A percentile compares a stretch with the other conserved stretches of the same genome.
Conservation (phyloP, 257 asterid genomes). For the Lavandula angustifolia region DNA sequence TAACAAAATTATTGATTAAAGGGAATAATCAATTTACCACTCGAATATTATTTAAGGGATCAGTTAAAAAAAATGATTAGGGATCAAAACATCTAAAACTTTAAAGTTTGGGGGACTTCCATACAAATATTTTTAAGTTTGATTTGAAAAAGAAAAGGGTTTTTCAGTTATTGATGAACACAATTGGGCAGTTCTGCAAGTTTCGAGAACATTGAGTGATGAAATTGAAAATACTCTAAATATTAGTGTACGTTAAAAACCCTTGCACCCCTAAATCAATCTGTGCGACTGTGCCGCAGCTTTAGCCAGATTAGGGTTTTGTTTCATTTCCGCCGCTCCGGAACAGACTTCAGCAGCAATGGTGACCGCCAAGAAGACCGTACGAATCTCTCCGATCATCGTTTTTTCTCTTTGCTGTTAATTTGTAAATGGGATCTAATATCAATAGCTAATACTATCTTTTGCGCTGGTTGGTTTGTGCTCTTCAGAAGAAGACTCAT, state of each 20-base stretch:
- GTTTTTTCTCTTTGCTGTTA: background rate
- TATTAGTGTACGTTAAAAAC: slow-evolving; percentile 10
- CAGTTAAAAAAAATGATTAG: too few relatives aligned
- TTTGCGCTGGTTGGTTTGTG: background rate
- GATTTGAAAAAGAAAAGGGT: background rate
- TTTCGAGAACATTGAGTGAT: slow-evolving; percentile 7
- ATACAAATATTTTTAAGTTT: too few relatives aligned
- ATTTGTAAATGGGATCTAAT: background rate
- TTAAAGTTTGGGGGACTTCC: too few relatives aligned
- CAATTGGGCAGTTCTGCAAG: background rate
- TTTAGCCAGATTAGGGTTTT: slow-evolving; percentile 29
- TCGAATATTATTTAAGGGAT: too few relatives aligned
- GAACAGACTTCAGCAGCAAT: slow-evolving; percentile 33
- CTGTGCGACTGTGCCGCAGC: slow-evolving; percentile 30
- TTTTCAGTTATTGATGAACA: background rate
- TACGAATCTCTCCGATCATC: slow-evolving; percentile 18
- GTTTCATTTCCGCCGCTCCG: slow-evolving; percentile 25
- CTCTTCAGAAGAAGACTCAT: slow-evolving; percentile 71
- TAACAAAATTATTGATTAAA: too few relatives aligned
- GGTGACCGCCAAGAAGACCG: slow-evolving; percentile 65
- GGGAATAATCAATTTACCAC: too few relatives aligned
- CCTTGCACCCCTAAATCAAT: background rate
- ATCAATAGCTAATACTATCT: slow-evolving; percentile 3
- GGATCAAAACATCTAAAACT: too few relatives aligned
- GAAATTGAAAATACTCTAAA: background rate